A percentile compares a stretch with the other conserved stretches of the same genome.
Conservation (phyloP, 1,284 basidiomycete genomes). For the Leccinum ponderosum region DNA sequence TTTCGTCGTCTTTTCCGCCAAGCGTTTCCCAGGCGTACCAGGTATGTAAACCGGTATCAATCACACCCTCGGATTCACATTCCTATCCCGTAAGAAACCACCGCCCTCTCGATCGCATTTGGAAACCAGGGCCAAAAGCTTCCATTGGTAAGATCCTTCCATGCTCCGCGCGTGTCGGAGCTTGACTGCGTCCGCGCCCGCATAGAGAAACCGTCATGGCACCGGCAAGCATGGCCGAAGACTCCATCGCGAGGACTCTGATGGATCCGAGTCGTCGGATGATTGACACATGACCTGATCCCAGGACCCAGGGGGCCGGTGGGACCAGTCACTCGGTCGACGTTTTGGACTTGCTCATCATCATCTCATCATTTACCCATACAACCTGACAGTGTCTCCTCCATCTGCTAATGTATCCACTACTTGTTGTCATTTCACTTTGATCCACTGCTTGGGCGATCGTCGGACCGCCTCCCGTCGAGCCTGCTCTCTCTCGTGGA, state of each 20-base stretch:
- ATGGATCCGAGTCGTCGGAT: slow-evolving; percentile 47
- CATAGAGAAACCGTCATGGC: slow-evolving; percentile 69
- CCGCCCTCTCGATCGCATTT: slow-evolving; percentile 87
- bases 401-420: slow-evolving; percentile 30
- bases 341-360: slow-evolving; percentile 8
- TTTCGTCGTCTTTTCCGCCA: slow-evolving; percentile 90
- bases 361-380: slow-evolving; percentile 28
- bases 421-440: slow-evolving; percentile 13
- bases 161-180: slow-evolving; percentile 24
- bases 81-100: slow-evolving; percentile 60
- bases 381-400: slow-evolving; percentile 20
- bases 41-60: slow-evolving; percentile 48
- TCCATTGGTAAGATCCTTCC: slow-evolving; percentile 63
- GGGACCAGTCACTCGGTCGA: background rate
- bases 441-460: slow-evolving; percentile 20
- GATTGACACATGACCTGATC: slow-evolving; percentile 28
- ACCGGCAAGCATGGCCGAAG: slow-evolving; percentile 55
- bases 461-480: slow-evolving; percentile 25
- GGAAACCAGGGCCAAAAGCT: slow-evolving; percentile 91
- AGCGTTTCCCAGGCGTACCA: slow-evolving; percentile 91
- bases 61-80: slow-evolving; percentile 13
- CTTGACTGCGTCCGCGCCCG: slow-evolving; percentile 23
- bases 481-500: slow-evolving; percentile 38
- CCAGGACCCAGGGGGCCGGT: slow-evolving; percentile 6
- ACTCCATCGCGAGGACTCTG: slow-evolving; percentile 51